Evolutionary conservation across 2,329 filamentous ascomycete genomes (phyloP).

Genomic region (Drechmeria coniospora): DNA sequence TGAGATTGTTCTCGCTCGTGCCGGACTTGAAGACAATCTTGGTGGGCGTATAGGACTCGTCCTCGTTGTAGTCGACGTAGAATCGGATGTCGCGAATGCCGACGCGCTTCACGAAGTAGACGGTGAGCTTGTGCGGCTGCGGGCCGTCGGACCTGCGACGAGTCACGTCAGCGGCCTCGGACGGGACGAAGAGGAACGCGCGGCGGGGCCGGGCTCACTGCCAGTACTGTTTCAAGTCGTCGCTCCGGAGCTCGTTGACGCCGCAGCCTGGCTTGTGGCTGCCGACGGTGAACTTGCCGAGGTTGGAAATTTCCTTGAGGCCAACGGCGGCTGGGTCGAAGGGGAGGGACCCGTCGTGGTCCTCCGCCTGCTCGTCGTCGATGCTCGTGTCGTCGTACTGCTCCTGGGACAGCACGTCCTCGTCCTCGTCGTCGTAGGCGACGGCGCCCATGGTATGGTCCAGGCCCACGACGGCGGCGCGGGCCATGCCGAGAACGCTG

Average conservation of each 20-base stretch:
- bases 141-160: conserved; percentile 57
- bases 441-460: conserved; percentile 16
- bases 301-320: conserved; percentile 71
- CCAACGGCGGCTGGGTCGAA: conserved; percentile 37
- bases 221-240: conserved; percentile 63
- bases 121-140: conserved; percentile 67
- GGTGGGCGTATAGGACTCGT: conserved; percentile 94
- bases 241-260: conserved; percentile 58
- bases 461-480: conserved; percentile 9
- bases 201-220: conserved; percentile 37
- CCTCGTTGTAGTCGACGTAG: conserved; percentile 78
- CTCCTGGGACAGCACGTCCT: conserved; percentile 14
- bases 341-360: conserved; percentile 25
- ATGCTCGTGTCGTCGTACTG: conserved; percentile 17
- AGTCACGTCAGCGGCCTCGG: neutral
- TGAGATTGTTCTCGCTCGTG: conserved; percentile 79
- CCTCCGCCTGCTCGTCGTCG: conserved; percentile 13
- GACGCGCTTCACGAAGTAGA: conserved; percentile 74
- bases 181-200: neutral
- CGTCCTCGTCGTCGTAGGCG: conserved; percentile 13
- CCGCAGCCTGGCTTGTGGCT: conserved; percentile 69
- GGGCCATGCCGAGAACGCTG: conserved; percentile 20
- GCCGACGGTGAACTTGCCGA: conserved; percentile 71
- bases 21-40: conserved; percentile 81
- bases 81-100: conserved; percentile 66